These are phyloP conservation scores for Fraxinus floribunda DNA, from an alignment of 305 asterid genomes.

Conservation along the genomic window DNA sequence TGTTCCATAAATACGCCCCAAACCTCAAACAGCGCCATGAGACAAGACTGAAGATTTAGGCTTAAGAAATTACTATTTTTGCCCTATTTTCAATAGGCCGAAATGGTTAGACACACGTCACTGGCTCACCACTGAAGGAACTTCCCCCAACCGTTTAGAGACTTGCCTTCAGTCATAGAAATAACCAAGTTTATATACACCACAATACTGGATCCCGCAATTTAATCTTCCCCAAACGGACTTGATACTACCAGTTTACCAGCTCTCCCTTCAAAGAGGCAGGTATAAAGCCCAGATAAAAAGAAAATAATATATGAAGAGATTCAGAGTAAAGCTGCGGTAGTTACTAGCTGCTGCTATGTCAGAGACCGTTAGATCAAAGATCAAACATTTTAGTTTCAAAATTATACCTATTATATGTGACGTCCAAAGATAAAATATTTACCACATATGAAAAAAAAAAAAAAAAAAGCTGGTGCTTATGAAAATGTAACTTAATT, in stretches of 20 bases:
- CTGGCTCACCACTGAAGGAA: neutral
- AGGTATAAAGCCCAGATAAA: neutral
- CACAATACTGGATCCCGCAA: neutral
- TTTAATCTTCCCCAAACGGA: neutral
- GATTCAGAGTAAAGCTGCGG: neutral
- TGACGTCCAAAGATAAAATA: neutral
- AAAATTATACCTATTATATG: neutral
- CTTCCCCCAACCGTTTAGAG: neutral
- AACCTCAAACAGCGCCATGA: neutral
- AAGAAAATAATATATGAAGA: neutral
- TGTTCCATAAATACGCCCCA: neutral
- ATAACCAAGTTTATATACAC: neutral
- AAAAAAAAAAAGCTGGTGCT: neutral
- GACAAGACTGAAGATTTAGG: neutral
- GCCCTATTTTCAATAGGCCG: neutral
- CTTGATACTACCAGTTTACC: conserved; percentile 2
- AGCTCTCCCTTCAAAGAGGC: neutral
- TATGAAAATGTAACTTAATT: neutral
- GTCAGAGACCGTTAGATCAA: neutral
- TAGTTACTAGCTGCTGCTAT: neutral
- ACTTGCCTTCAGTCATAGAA: neutral
- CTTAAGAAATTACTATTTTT: neutral
- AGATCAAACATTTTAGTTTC: neutral
- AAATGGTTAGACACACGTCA: neutral
- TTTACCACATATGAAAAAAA: neutral